Evolutionary conservation across 352 stramenopile genomes (phyloP).

Genomic region (Phytophthora cajani): DNA sequence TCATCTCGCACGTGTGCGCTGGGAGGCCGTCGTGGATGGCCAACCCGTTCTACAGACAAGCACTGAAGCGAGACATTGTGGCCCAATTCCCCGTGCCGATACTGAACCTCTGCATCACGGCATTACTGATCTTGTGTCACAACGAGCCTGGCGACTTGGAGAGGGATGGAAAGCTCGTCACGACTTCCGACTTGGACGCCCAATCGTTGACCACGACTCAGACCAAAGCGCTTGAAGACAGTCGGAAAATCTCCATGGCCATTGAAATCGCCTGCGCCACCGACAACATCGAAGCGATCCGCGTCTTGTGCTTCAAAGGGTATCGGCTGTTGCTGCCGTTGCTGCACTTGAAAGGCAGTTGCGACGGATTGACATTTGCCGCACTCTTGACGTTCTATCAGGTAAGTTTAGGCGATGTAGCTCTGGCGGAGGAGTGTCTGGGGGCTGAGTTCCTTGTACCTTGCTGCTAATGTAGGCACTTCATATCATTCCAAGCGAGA

Average conservation of each 20-base stretch:
- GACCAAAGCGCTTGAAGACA: constrained; percentile 51
- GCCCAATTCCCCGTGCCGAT: constrained; percentile 59
- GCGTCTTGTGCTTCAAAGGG: constrained; percentile 65
- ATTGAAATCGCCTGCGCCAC: constrained; percentile 68
- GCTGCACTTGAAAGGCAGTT: constrained; percentile 58
- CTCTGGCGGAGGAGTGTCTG: too few relatives aligned
- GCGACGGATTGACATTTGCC: constrained; percentile 50
- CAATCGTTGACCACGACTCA: constrained; percentile 42
- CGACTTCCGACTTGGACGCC: constrained; percentile 35
- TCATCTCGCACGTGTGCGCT: constrained; percentile 45
- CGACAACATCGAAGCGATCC: constrained; percentile 58
- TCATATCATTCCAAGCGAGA: constrained; percentile 27
- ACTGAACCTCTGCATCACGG: constrained; percentile 56
- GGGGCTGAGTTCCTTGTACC: neutral
- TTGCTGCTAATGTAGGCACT: constrained; percentile 20
- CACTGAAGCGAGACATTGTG: constrained; percentile 51
- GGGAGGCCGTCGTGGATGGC: constrained; percentile 51
- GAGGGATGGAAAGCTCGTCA: constrained; percentile 47
- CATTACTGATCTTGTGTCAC: constrained; percentile 63
- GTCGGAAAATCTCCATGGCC: constrained; percentile 56
- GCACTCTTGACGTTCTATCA: constrained; percentile 66
- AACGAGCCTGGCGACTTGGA: constrained; percentile 53
- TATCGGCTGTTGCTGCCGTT: constrained; percentile 73
- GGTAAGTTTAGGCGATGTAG: constrained; percentile 24
- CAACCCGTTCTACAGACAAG: constrained; percentile 72